Conservation (phyloP, 495 filamentous ascomycete species). For the Halenospora varia region DNA sequence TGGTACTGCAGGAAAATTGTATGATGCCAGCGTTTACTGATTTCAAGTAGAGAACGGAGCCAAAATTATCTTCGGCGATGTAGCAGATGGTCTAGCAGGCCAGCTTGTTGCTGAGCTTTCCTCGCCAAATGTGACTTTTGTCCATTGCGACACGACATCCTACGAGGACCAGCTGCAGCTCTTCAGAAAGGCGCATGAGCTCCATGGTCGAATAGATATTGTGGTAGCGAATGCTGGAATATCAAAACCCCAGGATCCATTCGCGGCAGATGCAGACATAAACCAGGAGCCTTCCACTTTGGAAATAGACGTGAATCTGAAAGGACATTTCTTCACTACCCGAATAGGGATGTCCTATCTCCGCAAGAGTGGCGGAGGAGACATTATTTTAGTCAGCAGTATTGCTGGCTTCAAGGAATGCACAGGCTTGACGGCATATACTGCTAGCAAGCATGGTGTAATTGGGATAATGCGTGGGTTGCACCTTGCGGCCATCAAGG, state of each 20-base stretch:
- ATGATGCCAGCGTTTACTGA: not conserved
- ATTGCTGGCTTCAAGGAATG: conserved; percentile 35
- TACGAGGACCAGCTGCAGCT: conserved; percentile 31
- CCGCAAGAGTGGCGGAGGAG: conserved; percentile 29
- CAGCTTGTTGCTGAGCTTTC: conserved; percentile 24
- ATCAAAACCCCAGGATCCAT: conserved; percentile 29
- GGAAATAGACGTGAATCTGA: conserved; percentile 34
- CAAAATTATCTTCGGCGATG: conserved; percentile 34
- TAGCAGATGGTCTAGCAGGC: conserved; percentile 23
- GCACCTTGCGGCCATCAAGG: conserved; percentile 23
- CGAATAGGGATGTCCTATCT: conserved; percentile 32
- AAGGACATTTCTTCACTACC: conserved; percentile 28
- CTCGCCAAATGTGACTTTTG: conserved; percentile 22
- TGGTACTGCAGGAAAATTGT: conserved; percentile 13
- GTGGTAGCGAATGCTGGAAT: conserved; percentile 35
- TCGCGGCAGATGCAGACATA: conserved; percentile 25
- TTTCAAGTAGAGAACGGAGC: conserved; percentile 27
- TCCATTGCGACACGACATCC: conserved; percentile 32
- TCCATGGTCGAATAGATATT: conserved; percentile 29
- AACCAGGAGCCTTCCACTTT: conserved; percentile 26
- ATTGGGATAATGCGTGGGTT: conserved; percentile 34
- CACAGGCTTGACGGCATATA: conserved; percentile 30
- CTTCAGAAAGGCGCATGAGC: conserved; percentile 25
- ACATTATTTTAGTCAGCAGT: conserved; percentile 31
- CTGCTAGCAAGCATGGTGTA: conserved; percentile 35